Conservation (phyloP, 805 yeast genomes). For the Starmerella tilneyi region DNA sequence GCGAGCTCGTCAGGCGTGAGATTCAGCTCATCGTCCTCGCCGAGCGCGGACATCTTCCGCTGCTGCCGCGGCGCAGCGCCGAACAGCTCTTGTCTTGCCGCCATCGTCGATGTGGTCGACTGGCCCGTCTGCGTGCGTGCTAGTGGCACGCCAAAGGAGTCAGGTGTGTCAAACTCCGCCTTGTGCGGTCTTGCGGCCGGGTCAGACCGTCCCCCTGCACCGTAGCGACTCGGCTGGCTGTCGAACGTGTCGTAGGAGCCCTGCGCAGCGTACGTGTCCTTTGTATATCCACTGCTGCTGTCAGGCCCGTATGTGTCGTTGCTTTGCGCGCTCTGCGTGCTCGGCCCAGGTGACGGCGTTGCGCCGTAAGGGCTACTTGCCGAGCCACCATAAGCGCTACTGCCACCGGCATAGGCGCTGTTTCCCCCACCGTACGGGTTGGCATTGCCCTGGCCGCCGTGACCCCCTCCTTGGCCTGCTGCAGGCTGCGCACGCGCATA, state of each 20-base stretch:
- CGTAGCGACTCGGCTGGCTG: not conserved
- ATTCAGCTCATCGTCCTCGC: slow-evolving; percentile 27
- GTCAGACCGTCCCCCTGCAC: not conserved
- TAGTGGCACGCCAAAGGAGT: slow-evolving; percentile 12
- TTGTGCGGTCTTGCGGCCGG: not conserved
- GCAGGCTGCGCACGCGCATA: slow-evolving; percentile 14
- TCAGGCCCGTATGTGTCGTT: not conserved
- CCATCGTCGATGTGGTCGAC: slow-evolving; percentile 9
- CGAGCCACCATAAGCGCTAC: too few species aligned
- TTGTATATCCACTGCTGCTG: not conserved
- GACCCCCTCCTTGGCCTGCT: not conserved
- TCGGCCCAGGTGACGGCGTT: slow-evolving; percentile 14
- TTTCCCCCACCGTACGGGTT: slow-evolving; percentile 10
- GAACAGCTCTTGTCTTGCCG: slow-evolving; percentile 28
- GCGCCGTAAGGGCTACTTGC: slow-evolving; percentile 7
- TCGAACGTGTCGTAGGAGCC: not conserved
- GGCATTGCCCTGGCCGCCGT: slow-evolving; percentile 1
- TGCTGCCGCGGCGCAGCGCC: slow-evolving; percentile 15
- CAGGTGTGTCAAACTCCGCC: slow-evolving; percentile 3
- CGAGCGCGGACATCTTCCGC: not conserved
- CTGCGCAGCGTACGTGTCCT: not conserved
- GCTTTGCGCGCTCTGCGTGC: slow-evolving; percentile 8
- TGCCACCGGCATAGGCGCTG: not conserved
- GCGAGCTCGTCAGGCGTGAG: slow-evolving; percentile 25
- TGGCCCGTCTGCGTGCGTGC: slow-evolving; percentile 23